These are phyloP conservation scores for Tolypocladium nubicola DNA, from an alignment of 2,329 filamentous ascomycete species.

Conservation along the genomic window DNA sequence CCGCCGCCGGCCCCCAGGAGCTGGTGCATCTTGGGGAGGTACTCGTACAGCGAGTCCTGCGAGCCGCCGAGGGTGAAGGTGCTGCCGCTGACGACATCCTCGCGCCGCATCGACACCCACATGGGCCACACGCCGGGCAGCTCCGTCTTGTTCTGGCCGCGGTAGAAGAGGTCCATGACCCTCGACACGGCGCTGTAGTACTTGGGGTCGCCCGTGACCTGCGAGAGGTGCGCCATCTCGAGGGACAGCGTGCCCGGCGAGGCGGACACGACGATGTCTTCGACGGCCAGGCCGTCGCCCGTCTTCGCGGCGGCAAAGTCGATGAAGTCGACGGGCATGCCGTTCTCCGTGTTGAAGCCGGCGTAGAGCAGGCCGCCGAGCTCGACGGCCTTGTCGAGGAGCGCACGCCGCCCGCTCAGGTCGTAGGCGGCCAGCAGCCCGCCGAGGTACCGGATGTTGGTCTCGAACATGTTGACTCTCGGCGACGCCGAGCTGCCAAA, in stretches of 20 bases:
- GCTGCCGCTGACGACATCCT: constrained; percentile 20
- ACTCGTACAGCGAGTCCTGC: constrained; percentile 59
- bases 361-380: constrained; percentile 54
- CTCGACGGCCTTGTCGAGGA: constrained; percentile 52
- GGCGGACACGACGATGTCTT: constrained; percentile 29
- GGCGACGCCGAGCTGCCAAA: constrained; percentile 39
- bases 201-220: constrained; percentile 60
- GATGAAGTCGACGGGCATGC: constrained; percentile 47
- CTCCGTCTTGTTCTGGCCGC: constrained; percentile 52
- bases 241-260: constrained; percentile 55
- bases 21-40: constrained; percentile 78
- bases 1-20: constrained; percentile 39
- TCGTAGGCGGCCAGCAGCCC: constrained; percentile 62
- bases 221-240: constrained; percentile 63
- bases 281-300: constrained; percentile 20
- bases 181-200: constrained; percentile 63
- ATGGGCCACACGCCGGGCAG: constrained; percentile 68
- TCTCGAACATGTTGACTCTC: constrained; percentile 58
- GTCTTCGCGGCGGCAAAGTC: constrained; percentile 29
- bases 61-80: constrained; percentile 26
- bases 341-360: constrained; percentile 57
- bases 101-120: constrained; percentile 46
- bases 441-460: constrained; percentile 60
- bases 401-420: constrained; percentile 42
- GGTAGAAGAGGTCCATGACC: constrained; percentile 56